Base-by-base conservation (phyloP, 78 protist genomes). In the Pelomyxa schiedti region DNA sequence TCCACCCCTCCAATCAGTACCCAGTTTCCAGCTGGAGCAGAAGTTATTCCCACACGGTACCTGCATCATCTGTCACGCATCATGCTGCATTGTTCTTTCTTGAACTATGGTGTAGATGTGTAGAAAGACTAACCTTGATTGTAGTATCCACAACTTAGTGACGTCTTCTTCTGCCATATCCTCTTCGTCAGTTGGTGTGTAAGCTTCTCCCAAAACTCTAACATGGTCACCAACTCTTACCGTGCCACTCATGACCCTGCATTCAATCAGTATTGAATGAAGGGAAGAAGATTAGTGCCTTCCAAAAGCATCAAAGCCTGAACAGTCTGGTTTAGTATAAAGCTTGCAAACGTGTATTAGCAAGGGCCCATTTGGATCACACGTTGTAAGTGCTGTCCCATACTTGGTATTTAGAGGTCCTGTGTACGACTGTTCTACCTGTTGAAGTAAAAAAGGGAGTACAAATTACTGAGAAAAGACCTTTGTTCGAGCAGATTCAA, bases 1-100 rank as follows among this genome's bases (percentile, higher is more conserved):
- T 95, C 99, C 7, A 97, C 42, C 28, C 97, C 98, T 30, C 84
- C 97, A 8, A 95, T 8, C 39, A 97, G 79, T 37, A 94, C 95
- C 92, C 93, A 84, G 65, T 26, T 73, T 36, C 99, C 99, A 0
- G 99, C 94, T 2, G 81, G 69, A 36, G 76, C 96, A 1, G 28
- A 32, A 28, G 32, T 40, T 28, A 95, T 71, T 36, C 78, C 86
- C 24, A 94, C 63, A 58, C 87, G 79, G 75, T 94, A 95, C 32
- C 92, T 76, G 28, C 7, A 38, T 65, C 4, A 4, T 24, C 4
- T 65, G 43, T 36, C 5, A 52, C 3, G 52, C 9, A n/a, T 78
- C 5, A 22, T 39, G 38, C 30, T 78, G 28, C 3, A 40, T 70
- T 28, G 74, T 39, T 75, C 28, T 70, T 70, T 35, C 7, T 6